Evolutionary conservation across 208 protist species (phyloP), one percentile per base, ranked within the genome.

Genomic region (Zelonia costaricensis): DNA sequence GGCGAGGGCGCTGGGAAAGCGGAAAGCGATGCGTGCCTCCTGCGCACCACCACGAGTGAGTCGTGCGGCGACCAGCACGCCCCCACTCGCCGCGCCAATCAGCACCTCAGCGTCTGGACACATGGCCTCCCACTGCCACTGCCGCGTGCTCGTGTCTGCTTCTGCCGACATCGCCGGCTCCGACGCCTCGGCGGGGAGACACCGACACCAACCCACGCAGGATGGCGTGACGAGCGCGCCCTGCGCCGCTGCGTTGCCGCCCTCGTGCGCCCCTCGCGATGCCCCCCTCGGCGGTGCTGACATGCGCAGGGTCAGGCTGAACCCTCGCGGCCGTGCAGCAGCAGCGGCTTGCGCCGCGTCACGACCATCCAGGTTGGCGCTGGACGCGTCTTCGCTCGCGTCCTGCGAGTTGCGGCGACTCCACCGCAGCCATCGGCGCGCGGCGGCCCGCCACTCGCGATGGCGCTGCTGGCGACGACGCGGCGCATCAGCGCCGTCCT

Each of bases 31-130:
- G 2, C 70, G 67, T 2, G 62, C 36, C 4, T 54, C 63, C 42
- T 64, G 38, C 5, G 75, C 60, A 28, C 76, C 76, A 0, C 49
- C 23, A 6, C 39, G 59, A 13, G 68, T 77, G 33, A 87, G 40
- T 18, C 54, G 47, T 35, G 74, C 75, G 4, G 51, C 58, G 9
- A 87, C 31, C n/a, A 87, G 28, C 16, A 72, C 13, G n/a, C 80
- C 80, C 3, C 76, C 69, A 16, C 46, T 58, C 30, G 44, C 56
- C 15, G 73, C 66, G 20, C 76, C 80, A 4, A 87, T 38, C 8
- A 84, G 57, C 27, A 66, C 68, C 23, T 79, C 77, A 6, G 51
- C 54, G 1, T 38, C 18, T n/a, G 44, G 15, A 18, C 4, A 1
- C 2, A 5, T 35, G 2, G 30, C 2, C 40, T 12, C 9, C 30